Base-by-base conservation (phyloP, 108 stramenopile genomes). In the Cyclotella sp. region DNA sequence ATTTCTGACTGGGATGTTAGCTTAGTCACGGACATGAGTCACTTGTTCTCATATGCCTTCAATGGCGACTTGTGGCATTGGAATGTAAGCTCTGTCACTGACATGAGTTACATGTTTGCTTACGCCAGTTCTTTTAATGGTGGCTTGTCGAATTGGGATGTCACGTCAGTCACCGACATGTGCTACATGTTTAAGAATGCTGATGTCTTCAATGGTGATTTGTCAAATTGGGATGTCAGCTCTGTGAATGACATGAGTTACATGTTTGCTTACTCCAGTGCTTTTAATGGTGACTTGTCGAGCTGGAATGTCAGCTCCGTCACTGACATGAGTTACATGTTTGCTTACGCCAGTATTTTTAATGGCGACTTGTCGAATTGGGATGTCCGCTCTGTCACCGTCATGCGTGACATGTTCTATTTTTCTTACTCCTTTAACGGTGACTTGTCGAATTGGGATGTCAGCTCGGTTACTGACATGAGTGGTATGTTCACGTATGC, bases 201-300 rank as follows among this genome's bases (percentile, higher is more conserved):
- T 45, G 22, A 65, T 0, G 11, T 1, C n/a, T 46, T 26, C 12
- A 65, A 43, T 46, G 45, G 21, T 9, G 12, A 41, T 34, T 14
- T 63, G 13, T 58, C 57, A 6, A 27, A 4, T 24, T 58, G 57
- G 57, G 57, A 58, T 58, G 57, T 58, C 22, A 26, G 24, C 19
- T 26, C 13, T 14, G 57, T 58, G 1, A 58, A 5, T 4, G 13
- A 6, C 27, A 58, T 58, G 57, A 27, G 3, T 12, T 4, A 5
- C 4, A 58, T 58, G 57, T 58, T 58, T 9, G 2, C 1, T 13
- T 1, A 58, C 9, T 2, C 57, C 22, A 6, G 6, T 6, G 57
- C 13, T 9, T 58, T 58, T 58, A 24, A 58, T 27, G 24, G 26
- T 1, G 57, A 58, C 57, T 26, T 58, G 13, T 58, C 57, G 26